These are phyloP conservation scores for Tubosaeta brunneosetosa DNA, from an alignment of 768 basidiomycete species.

Conservation along the genomic window DNA sequence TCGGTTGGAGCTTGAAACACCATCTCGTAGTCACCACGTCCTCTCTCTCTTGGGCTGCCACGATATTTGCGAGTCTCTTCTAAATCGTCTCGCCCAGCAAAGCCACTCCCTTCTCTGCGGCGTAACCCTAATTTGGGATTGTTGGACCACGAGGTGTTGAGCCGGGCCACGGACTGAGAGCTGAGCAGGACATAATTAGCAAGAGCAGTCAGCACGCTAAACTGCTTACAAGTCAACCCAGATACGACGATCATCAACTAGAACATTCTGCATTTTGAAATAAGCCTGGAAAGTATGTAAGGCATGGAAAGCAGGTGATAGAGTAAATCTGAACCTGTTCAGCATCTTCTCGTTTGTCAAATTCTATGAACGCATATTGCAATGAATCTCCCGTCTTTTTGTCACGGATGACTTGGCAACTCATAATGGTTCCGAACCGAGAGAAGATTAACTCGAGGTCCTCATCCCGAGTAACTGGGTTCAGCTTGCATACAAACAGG, in stretches of 20 bases:
- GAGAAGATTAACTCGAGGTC: slow-evolving; percentile 97
- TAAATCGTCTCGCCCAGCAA: slow-evolving; percentile 71
- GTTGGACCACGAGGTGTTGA: slow-evolving; percentile 82
- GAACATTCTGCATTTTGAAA: slow-evolving; percentile 99
- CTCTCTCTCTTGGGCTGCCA: slow-evolving; percentile 27
- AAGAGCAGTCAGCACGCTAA: slow-evolving; percentile 3
- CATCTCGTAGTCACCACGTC: slow-evolving; percentile 56
- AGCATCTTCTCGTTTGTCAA: slow-evolving; percentile 88
- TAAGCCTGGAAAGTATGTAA: slow-evolving; percentile 60
- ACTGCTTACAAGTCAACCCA: slow-evolving; percentile 96
- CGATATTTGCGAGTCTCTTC: slow-evolving; percentile 70
- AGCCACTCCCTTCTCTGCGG: slow-evolving; percentile 39
- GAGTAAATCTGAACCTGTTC: slow-evolving; percentile 64
- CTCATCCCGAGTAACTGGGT: slow-evolving; percentile 91
- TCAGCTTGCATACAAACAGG: slow-evolving; percentile 97
- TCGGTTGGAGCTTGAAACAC: slow-evolving; percentile 73
- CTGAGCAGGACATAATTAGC: slow-evolving; percentile 33
- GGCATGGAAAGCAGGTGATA: neutral
- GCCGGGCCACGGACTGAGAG: slow-evolving; percentile 91
- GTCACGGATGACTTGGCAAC: slow-evolving; percentile 95
- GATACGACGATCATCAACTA: slow-evolving; percentile 95
- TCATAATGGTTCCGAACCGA: slow-evolving; percentile 91
- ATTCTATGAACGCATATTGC: slow-evolving; percentile 99
- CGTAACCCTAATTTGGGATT: slow-evolving; percentile 52
- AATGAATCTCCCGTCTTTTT: slow-evolving; percentile 94